Base-by-base conservation (phyloP, 208 protist genomes). In the Acanthamoeba castellanii region DNA sequence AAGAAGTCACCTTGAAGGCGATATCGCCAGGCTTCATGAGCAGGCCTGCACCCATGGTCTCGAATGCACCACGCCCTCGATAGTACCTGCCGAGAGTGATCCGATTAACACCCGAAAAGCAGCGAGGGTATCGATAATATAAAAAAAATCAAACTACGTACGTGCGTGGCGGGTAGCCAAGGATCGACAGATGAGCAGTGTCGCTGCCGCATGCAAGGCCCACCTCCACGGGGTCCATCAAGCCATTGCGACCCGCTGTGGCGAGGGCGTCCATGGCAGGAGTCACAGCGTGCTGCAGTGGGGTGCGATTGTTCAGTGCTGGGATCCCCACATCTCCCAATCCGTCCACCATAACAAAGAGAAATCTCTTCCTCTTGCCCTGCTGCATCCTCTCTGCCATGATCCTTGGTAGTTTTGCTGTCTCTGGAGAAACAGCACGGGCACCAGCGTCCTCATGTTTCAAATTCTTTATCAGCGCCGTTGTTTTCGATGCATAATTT, bases 121-220 rank as follows among this genome's bases (percentile, higher is more conserved):
- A 18, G 16, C 25, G 25, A 64, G 42, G n/a, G 11, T 22, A 25
- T 22, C 6, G 16, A 22, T 61, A 45, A 11, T 45, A 3, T 13
- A 47, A 50, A 50, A 72, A 0, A 16, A n/a, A 50, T 42, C 20
- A 84, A 94, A 3, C 6, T 34, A 72, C 78, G 37, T 96, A 96
- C 55, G 42, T 91, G 59, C 96, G 88, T 55, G 97, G 97, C 13
- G 97, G 84, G 93, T 98, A 98, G 37, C 97, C 97, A 42, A 98
- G 97, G 8, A 98, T 97, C 64, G 74, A 95, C 34, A 98, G 88
- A 96, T 98, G 97, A n/a, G 97, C 97, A 37, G 97, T 98, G 87
- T 98, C 97, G 94, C 93, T 96, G 42, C 97, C 97, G 95, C 97
- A 98, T n/a, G 97, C 97, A 30, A 97, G 94, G 1, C 97, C 97